Conservation (phyloP, 768 basidiomycete species). For the Cystofilobasidium macerans region DNA sequence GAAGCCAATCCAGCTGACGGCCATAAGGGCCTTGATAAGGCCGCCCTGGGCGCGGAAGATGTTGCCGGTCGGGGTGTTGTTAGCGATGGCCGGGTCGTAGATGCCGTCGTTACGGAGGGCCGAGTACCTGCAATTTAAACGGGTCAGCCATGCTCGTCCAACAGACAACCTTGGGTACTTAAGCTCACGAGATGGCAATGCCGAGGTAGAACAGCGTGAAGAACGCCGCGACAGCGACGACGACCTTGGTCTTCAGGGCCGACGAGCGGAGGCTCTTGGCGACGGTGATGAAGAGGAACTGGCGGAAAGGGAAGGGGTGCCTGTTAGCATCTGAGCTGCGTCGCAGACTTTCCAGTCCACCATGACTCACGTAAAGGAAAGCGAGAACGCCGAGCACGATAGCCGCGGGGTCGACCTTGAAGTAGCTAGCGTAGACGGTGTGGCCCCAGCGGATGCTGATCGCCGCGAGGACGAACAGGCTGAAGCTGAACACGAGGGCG, state of each 20-base stretch:
- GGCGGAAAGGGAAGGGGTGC: neutral
- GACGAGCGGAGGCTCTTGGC: neutral
- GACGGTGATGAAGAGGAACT: neutral
- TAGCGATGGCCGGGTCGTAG: neutral
- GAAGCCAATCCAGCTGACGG: neutral
- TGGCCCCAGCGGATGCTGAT: neutral
- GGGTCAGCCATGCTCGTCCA: neutral
- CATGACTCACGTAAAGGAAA: neutral
- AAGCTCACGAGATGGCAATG: neutral
- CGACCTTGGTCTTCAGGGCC: neutral
- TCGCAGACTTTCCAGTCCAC: neutral
- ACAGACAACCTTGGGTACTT: no score
- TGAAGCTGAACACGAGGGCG: neutral
- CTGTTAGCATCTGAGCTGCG: neutral
- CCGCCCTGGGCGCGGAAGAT: neutral
- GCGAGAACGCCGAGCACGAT: neutral
- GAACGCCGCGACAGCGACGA: neutral
- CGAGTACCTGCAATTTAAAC: no score
- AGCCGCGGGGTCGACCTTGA: neutral
- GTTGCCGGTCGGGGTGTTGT: conserved; percentile 1
- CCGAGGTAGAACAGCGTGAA: neutral
- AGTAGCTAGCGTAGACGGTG: conserved; percentile 1
- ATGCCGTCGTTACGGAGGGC: neutral
- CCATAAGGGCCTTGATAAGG: neutral
- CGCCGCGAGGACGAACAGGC: neutral